Base-by-base conservation (phyloP, 2,329 filamentous ascomycete species). In the Cercospora sp. region DNA sequence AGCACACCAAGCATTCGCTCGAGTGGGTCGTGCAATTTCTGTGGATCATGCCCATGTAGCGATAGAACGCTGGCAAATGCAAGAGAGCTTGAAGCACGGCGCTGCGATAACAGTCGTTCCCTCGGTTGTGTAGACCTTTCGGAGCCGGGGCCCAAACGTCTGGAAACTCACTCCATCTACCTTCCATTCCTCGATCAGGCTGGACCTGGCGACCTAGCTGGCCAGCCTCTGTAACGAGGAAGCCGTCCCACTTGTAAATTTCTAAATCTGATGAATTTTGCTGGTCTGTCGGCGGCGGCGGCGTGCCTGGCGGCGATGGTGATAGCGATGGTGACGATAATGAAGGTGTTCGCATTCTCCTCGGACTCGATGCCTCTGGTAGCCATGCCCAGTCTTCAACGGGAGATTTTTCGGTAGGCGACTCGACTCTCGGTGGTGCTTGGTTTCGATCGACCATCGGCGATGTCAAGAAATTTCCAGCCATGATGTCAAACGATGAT, bases 51-150 rank as follows among this genome's bases (percentile, higher is more conserved):
- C 33, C 58, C 60, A 62, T 48, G n/a, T 62, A 64, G 16, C 45
- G 42, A 23, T 55, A 68, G 62, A 71, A 71, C 2, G 51, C 65
- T 18, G 69, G 65, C 4, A 61, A 42, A 12, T 69, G 67, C 31
- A 71, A 64, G 2, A 69, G 33, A 30, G 57, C 60, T 59, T 69
- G 67, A 16, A 69, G 28, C 13, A 60, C 26, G 9, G 69, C 62
- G 28, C 58, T 67, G 1, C 68, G 51, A 60, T 69, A 69, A 60
- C 69, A 71, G 33, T 66, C 33, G 20, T 64, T 66, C 5, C 31
- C 59, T 2, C 36, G 20, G n/a, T 73, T 73, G 26, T 31, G 1
- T 4, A 72, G 48, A 18, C 70, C 69, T 59, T 69, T 69, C 16
- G 63, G 63, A 3, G n/a, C 20, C 3, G 65, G 63, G 3, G 10